Percentiles rank a stretch among this genome's conserved stretches.
Evolutionary conservation across 768 basidiomycete genomes (phyloP).

Genomic region (Collybiopsis luxurians): DNA sequence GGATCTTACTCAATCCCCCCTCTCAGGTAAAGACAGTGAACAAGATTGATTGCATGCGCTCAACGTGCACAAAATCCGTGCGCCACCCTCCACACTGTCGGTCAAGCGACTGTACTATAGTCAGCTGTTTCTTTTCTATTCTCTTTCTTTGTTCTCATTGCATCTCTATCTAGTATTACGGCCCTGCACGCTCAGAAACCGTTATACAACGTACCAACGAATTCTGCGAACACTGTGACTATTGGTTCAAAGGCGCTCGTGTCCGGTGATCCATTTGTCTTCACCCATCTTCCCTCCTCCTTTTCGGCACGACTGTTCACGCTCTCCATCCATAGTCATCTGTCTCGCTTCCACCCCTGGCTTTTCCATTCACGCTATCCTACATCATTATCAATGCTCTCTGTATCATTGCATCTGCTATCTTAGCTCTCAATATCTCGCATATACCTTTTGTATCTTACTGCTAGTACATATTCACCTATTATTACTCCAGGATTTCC

Average conservation of each 20-base stretch:
- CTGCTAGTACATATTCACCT: constrained; percentile 4
- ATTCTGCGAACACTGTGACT: constrained; percentile 56
- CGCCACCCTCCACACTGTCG: constrained; percentile 38
- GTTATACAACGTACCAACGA: constrained; percentile 48
- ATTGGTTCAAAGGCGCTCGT: constrained; percentile 52
- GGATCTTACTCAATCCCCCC: background rate
- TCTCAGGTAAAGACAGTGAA: constrained; percentile 29
- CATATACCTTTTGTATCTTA: constrained; percentile 1
- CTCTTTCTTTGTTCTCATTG: constrained; percentile 2
- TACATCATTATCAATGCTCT: constrained; percentile 5
- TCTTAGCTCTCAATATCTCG: constrained; percentile 11
- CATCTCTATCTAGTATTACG: constrained; percentile 51
- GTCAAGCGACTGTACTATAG: constrained; percentile 40
- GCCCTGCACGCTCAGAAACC: constrained; percentile 67
- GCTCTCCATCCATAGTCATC: background rate
- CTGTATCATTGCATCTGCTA: constrained; percentile 10
- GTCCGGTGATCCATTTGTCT: constrained; percentile 26
- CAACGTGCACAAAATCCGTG: constrained; percentile 37
- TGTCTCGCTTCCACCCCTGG: background rate
- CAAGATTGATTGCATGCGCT: constrained; percentile 31
- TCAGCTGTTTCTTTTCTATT: constrained; percentile 18
- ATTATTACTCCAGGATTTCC: no score
- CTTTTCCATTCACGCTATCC: constrained; percentile 1
- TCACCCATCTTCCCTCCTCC: constrained; percentile 4
- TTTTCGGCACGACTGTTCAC: background rate